Evolutionary conservation across 768 basidiomycete species (phyloP).

Genomic region (Guyanaporus albipodus): DNA sequence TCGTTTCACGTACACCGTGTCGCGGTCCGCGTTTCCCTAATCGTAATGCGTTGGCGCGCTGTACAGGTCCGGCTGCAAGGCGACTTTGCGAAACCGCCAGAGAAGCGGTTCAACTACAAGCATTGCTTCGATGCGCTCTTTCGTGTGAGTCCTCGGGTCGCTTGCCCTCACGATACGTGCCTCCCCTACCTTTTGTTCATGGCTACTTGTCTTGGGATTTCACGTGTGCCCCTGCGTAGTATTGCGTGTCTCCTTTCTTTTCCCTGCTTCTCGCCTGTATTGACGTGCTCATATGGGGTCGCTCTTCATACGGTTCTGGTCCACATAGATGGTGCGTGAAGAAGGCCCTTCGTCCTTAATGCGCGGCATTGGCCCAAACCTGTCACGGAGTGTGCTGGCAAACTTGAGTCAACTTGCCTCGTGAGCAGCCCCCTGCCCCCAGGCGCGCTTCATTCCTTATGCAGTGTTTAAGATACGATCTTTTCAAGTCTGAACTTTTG

Average conservation of each 20-base stretch:
- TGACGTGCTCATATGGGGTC: no score
- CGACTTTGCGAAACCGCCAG: slow-evolving; percentile 84
- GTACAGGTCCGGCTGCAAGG: slow-evolving; percentile 75
- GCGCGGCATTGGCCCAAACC: slow-evolving; percentile 80
- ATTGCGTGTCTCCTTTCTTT: no score
- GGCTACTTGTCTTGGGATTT: no score
- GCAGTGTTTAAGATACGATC: slow-evolving; percentile 65
- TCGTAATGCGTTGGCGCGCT: no score
- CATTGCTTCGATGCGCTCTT: slow-evolving; percentile 85
- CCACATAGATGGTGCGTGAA: slow-evolving; percentile 73
- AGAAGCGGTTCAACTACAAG: slow-evolving; percentile 88
- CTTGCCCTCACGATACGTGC: no score
- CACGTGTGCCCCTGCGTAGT: no score
- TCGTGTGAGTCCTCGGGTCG: slow-evolving; percentile 52
- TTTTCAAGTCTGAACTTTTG: slow-evolving; percentile 82
- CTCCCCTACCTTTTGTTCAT: no score
- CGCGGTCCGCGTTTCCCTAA: no score
- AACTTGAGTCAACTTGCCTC: slow-evolving; percentile 91
- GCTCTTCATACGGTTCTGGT: neutral
- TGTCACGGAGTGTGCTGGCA: slow-evolving; percentile 84
- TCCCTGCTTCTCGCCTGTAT: no score
- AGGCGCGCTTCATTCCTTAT: neutral
- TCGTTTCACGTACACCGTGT: no score
- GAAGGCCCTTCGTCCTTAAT: slow-evolving; percentile 74
- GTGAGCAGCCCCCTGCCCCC: slow-evolving; percentile 40